Evolutionary conservation across 176 grass and related monocot genomes (phyloP).

Genomic region (Oryza australiensis): DNA sequence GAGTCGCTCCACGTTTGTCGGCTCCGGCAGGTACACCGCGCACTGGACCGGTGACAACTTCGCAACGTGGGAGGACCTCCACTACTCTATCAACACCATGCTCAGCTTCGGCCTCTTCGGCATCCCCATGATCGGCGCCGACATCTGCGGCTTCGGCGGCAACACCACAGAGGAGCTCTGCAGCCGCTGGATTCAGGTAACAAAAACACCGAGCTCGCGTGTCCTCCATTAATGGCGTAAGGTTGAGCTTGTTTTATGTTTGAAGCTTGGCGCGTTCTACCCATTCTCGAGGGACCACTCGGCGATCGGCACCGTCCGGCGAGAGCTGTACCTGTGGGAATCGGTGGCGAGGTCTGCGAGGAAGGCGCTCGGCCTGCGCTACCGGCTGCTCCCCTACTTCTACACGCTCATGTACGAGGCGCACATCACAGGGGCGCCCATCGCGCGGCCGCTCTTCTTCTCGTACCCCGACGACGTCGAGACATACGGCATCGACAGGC

Average conservation of each 20-base stretch:
- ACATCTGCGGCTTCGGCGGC: constrained; percentile 78
- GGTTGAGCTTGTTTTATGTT: not conserved
- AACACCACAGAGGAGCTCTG: constrained; percentile 86
- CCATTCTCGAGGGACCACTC: constrained; percentile 86
- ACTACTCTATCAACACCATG: constrained; percentile 69
- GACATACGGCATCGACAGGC: constrained; percentile 56
- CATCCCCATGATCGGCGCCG: constrained; percentile 81
- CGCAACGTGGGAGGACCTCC: constrained; percentile 64
- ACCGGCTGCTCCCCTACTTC: constrained; percentile 64
- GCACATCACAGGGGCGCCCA: constrained; percentile 64
- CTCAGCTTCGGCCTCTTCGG: constrained; percentile 84
- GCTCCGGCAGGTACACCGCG: constrained; percentile 65
- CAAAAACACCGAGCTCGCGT: not conserved
- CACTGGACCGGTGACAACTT: constrained; percentile 85
- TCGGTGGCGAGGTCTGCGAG: constrained; percentile 57
- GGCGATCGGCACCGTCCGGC: constrained; percentile 40
- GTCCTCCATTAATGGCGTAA: not conserved
- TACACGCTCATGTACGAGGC: constrained; percentile 91
- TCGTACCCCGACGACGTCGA: constrained; percentile 56
- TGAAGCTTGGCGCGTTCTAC: constrained; percentile 89
- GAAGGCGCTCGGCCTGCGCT: constrained; percentile 72
- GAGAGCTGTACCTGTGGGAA: constrained; percentile 79
- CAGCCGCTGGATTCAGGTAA: constrained; percentile 84
- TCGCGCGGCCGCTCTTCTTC: constrained; percentile 86
- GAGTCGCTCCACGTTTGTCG: constrained; percentile 79